Evolutionary conservation across 371 early-diverging fungal genomes (phyloP).

Genomic region (Mortierella sp.): DNA sequence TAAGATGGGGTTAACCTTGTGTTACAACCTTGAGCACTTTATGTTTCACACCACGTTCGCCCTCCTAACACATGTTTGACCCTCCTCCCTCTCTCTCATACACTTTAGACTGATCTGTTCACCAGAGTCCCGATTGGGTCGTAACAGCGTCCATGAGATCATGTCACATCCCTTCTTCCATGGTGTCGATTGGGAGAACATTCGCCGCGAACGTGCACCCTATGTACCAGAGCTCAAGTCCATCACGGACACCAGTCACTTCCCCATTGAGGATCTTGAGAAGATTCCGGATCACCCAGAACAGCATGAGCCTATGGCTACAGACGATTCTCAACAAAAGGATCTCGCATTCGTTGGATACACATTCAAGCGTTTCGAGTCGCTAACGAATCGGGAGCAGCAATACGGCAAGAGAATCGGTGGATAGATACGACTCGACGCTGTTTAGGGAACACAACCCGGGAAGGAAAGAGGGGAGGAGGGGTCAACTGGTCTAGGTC

Average conservation of each 20-base stretch:
- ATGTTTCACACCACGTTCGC: background rate
- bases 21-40: too few relatives aligned
- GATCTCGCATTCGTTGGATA: conserved; percentile 97
- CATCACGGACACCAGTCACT: conserved; percentile 97
- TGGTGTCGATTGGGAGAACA: conserved; percentile 92
- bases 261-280: conserved; percentile 94
- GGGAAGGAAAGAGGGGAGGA: too few relatives aligned
- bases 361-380: conserved; percentile 95
- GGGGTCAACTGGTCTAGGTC: too few relatives aligned
- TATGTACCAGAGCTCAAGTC: conserved; percentile 93
- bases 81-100: background rate
- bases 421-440: too few relatives aligned
- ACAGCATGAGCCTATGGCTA: too few relatives aligned
- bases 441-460: too few relatives aligned
- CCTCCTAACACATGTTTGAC: background rate
- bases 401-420: too few relatives aligned
- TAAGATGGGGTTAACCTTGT: conserved; percentile 46
- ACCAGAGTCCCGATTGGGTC: conserved; percentile 83
- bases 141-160: conserved; percentile 87
- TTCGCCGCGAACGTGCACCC: conserved; percentile 89
- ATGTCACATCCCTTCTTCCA: conserved; percentile 96
- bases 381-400: conserved; percentile 82
- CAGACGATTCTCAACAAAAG: too few relatives aligned
- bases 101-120: conserved; percentile 81
- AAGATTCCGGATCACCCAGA: conserved; percentile 68